Evolutionary conservation across 192 early-diverging fungal species (phyloP), one percentile per base, ranked within the genome.

Genomic region (Radiomyces spectabilis): DNA sequence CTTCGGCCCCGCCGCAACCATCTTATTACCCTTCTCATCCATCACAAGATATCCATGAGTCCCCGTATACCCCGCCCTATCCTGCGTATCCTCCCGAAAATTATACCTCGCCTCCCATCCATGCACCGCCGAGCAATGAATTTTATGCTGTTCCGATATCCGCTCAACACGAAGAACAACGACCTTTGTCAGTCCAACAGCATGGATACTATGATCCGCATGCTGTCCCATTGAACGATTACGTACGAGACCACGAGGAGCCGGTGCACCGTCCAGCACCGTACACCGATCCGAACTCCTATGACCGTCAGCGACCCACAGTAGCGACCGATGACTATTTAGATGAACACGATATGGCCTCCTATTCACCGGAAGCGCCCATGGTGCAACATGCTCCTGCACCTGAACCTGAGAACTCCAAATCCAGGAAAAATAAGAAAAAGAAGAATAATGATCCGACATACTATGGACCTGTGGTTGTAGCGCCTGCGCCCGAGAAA

Each of bases 401-500:
- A 15, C 37, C 13, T 19, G 44, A 38, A 34, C 46, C 47, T 41
- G n/a, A 10, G 21, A 15, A 21, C 34, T 39, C 3, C 24, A 50
- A 38, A 13, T 50, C 51, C 18, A 55, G 45, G 8, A 39, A 48
- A 26, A 50, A 33, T 6, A 57, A 27, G 25, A 27, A 22, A 21
- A 33, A 16, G 35, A 48, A 38, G 13, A 30, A 57, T 1, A 18
- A 16, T 10, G 10, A 59, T 12, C 60, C 6, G 15, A 41, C 29
- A 27, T 16, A 34, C 18, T 25, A 54, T 25, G 48, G 21, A 18
- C 51, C 10, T n/a, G 18, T 27, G 16, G 13, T 24, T 34, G 31
- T 46, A 2, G 60, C 40, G 10, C 37, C 40, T 7, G 57, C 53
- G 25, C 52, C 64, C 16, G 25, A 54, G 6, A 42, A 66, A 32